These are phyloP conservation scores for Poa pratensis DNA, from an alignment of 176 grass and related monocot species.

Conservation along the genomic window DNA sequence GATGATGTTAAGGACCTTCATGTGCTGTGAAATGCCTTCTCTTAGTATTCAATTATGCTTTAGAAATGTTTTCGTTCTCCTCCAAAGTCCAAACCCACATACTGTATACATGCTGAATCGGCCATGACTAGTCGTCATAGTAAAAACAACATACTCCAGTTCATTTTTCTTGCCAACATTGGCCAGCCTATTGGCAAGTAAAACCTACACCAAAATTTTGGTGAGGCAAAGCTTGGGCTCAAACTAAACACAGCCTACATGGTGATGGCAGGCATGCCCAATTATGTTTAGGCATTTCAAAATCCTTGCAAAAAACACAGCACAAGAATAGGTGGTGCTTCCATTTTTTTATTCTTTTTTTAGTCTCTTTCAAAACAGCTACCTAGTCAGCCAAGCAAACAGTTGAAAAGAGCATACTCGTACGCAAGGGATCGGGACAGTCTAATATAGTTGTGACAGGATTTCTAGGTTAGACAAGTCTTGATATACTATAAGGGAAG, in stretches of 20 bases:
- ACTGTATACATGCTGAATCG: constrained; percentile 2
- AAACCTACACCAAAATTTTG: not conserved
- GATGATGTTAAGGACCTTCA: constrained; percentile 62
- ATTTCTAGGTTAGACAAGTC: not conserved
- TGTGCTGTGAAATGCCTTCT: constrained; percentile 59
- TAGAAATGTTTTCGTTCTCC: constrained; percentile 33
- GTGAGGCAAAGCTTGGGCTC: not conserved
- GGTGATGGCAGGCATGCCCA: not conserved
- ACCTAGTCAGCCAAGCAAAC: not conserved
- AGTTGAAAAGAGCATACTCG: not conserved
- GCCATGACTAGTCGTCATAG: not conserved
- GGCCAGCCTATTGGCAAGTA: not conserved
- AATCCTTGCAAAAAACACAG: not conserved
- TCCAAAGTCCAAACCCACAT: not conserved
- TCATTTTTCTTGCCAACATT: not conserved
- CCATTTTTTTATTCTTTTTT: not conserved
- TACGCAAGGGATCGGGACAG: not conserved
- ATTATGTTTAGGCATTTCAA: not conserved
- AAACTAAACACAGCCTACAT: not conserved
- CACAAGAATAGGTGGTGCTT: not conserved
- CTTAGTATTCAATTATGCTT: constrained; percentile 64
- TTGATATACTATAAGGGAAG: not conserved
- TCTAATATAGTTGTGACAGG: not conserved
- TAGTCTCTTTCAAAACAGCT: not conserved
- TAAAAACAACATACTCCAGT: not conserved